Evolutionary conservation across 2,329 filamentous ascomycete genomes (phyloP), one percentile per base, ranked within the genome.

Genomic region (Neonectria coccinea): DNA sequence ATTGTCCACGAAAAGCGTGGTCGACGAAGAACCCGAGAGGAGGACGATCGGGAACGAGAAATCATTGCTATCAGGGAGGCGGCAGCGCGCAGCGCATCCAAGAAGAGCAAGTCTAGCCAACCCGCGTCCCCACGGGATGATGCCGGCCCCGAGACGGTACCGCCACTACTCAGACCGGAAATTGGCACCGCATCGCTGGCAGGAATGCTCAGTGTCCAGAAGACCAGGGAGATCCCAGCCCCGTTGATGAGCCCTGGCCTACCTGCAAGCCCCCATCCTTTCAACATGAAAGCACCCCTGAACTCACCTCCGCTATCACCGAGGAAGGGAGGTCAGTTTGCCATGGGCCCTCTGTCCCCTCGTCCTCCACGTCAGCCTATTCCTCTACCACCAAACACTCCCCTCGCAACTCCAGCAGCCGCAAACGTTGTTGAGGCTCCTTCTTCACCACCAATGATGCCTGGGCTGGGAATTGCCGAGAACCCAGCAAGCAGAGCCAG

Each of bases 41-140:
- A 97, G 66, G 94, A 97, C 73, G 93, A 97, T 70, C 85, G 86
- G 59, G 87, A 93, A 59, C 88, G 94, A 52, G 92, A 95, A 75
- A 83, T 88, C 14, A 78, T 89, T n/a, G 88, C 86, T 1, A 76
- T 86, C 51, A 85, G 89, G 73, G 89, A 94, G 72, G 87, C 90
- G 12, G 90, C 93, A 73, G 84, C 86, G 29, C 86, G 91, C 63
- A 94, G 91, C 77, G 80, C 88, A 31, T 94, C 92, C 0, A 92
- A 92, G 76, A 93, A 92, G 83, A 90, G 85, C 77, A 89, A 86
- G 83, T 83, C 73, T 14, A 74, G 72, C 58, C 72, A 75, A 33
- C 68, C 64, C 53, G 70, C 62, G 36, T 71, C 75, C 2, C 72
- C 78, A 9, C 72, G 66, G 44, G 75, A 70, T 56, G 72, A 59